These are phyloP conservation scores for Cladosporium sp. DNA, from an alignment of 2,329 filamentous ascomycete species.

Conservation along the genomic window DNA sequence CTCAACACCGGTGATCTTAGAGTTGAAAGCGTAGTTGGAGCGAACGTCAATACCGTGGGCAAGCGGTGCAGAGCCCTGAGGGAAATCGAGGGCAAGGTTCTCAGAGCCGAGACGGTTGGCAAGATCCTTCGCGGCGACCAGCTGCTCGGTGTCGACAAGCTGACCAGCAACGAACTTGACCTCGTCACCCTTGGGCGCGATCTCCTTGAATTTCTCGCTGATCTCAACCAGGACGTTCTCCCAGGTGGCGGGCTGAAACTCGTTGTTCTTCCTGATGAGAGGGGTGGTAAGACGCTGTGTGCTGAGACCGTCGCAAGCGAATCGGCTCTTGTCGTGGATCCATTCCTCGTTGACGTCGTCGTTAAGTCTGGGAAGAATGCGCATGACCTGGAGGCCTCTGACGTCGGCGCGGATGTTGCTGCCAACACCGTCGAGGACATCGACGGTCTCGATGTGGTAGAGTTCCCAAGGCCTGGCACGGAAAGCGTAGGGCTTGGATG, in stretches of 20 bases:
- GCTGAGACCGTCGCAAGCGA: constrained; percentile 93
- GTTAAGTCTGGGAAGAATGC: constrained; percentile 84
- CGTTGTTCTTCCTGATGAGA: constrained; percentile 77
- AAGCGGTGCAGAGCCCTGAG: constrained; percentile 72
- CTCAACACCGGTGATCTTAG: constrained; percentile 86
- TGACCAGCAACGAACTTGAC: constrained; percentile 93
- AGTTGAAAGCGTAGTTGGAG: constrained; percentile 96
- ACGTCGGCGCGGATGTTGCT: constrained; percentile 94
- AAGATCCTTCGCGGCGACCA: constrained; percentile 95
- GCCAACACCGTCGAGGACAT: constrained; percentile 86
- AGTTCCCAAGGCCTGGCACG: constrained; percentile 94
- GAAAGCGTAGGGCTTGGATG: constrained; percentile 97
- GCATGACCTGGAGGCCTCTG: constrained; percentile 92
- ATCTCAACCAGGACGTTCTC: constrained; percentile 91
- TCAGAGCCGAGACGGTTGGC: constrained; percentile 95
- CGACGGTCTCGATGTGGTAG: constrained; percentile 91
- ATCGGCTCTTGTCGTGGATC: constrained; percentile 98
- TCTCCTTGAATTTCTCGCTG: constrained; percentile 67
- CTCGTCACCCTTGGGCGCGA: constrained; percentile 82
- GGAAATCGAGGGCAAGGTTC: constrained; percentile 88
- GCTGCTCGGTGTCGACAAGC: constrained; percentile 82
- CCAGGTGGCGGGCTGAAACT: constrained; percentile 90
- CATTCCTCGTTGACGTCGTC: constrained; percentile 99
- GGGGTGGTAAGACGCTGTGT: constrained; percentile 93
- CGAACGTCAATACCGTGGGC: constrained; percentile 91